Percentiles rank a stretch among this genome's conserved stretches.
These are phyloP conservation scores for Trametes sp. DNA, from an alignment of 1,284 basidiomycete genomes.

Conservation along the genomic window DNA sequence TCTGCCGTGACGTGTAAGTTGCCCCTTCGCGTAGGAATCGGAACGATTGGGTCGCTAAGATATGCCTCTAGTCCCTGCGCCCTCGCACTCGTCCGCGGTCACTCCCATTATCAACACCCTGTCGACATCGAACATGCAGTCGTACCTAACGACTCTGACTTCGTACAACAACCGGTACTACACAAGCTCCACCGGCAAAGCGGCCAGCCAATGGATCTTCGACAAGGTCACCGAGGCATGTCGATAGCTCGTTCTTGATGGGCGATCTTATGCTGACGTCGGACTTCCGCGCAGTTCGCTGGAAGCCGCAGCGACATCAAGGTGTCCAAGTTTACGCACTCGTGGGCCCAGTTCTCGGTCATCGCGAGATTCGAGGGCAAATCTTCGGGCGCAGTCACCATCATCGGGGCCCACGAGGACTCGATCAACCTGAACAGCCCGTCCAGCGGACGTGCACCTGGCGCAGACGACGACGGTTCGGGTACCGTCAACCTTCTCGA, in stretches of 20 bases:
- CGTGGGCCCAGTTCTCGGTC: constrained; percentile 72
- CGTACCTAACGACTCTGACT: constrained; percentile 47
- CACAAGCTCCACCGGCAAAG: constrained; percentile 48
- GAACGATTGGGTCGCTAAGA: neutral
- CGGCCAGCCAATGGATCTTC: constrained; percentile 50
- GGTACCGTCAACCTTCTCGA: constrained; percentile 74
- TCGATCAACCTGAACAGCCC: constrained; percentile 58
- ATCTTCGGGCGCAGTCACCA: constrained; percentile 53
- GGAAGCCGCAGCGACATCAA: constrained; percentile 51
- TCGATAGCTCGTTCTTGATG: neutral
- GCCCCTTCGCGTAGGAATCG: neutral
- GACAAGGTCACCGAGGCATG: constrained; percentile 43
- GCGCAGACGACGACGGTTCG: constrained; percentile 76
- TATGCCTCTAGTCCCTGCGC: constrained; percentile 43
- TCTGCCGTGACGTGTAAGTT: constrained; percentile 39
- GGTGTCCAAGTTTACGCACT: constrained; percentile 63
- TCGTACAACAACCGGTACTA: constrained; percentile 58
- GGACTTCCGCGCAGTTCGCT: constrained; percentile 42
- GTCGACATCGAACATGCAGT: constrained; percentile 52
- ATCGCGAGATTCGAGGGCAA: constrained; percentile 59
- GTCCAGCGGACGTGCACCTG: constrained; percentile 59
- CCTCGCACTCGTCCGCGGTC: constrained; percentile 48
- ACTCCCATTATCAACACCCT: constrained; percentile 48
- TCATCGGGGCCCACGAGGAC: constrained; percentile 74
- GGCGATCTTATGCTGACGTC: constrained; percentile 2